phyloP scores from a whole-genome alignment of 2,329 filamentous ascomycete genomes.

The Emmonsiellopsis sp. region DNA sequence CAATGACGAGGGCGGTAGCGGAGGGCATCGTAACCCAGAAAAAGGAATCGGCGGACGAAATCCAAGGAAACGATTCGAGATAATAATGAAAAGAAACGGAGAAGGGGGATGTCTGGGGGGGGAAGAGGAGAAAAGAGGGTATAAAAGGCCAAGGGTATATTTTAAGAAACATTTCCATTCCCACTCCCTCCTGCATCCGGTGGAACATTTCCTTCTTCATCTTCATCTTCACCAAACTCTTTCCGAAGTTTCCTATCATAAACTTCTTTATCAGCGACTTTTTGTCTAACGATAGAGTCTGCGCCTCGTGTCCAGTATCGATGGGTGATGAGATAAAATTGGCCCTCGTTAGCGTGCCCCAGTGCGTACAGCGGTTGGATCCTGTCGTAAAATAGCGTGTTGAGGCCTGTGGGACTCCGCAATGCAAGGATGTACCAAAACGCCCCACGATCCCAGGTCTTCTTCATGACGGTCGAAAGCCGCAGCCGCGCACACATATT shows the following conservation, averaged over 20 bases:
- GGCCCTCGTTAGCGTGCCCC: neutral
- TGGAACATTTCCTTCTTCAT: too few species aligned
- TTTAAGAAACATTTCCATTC: neutral
- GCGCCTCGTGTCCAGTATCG: neutral
- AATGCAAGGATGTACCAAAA: constrained; percentile 20
- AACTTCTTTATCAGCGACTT: neutral
- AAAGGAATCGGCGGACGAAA: neutral
- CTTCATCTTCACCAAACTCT: neutral
- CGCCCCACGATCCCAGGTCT: constrained; percentile 15
- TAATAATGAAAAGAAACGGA: neutral
- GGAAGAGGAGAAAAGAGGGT: too few species aligned
- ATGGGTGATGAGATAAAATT: neutral
- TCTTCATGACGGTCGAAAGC: constrained; percentile 10
- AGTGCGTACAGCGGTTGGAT: constrained; percentile 13
- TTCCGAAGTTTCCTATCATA: neutral
- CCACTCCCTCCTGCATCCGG: neutral
- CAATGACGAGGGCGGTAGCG: neutral
- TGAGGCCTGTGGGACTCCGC: constrained; percentile 14
- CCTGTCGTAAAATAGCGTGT: constrained; percentile 17
- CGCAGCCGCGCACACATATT: too few species aligned
- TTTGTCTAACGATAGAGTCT: neutral
- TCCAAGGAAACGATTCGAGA: neutral
- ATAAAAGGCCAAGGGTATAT: neutral
- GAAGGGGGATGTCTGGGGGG: too few species aligned
- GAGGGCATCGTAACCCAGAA: neutral